Evolutionary conservation across 495 filamentous ascomycete genomes (phyloP), one percentile per base, ranked within the genome.

Genomic region (Parmelia sp.): DNA sequence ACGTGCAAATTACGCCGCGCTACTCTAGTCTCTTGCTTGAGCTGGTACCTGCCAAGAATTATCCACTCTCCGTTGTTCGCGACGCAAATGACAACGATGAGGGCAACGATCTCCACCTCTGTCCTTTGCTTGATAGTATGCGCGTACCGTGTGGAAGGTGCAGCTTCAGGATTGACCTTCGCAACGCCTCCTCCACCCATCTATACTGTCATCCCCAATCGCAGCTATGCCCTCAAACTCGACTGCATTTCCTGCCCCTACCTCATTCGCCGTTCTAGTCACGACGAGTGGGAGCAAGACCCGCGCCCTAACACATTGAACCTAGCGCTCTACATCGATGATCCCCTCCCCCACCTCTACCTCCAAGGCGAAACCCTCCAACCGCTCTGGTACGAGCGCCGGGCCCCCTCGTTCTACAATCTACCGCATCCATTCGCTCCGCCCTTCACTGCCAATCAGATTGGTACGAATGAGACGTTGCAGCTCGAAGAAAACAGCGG

Each of bases 241-340:
- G 49, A 53, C 27, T 53, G 49, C 51, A 55, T 55, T 17, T 55
- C 51, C 51, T 55, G 51, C 51, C 51, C 51, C 29, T 55, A 2
- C 29, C 51, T 55, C 27, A 33, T 33, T 21, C 51, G 51, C 19
- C 27, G 3, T 15, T 55, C 51, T 29, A 55, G 33, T 7, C 15
- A 7, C 29, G 33, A 55, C 17, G 15, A 55, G 33, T 55, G 29
- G 51, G 51, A 55, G 29, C 8, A 33, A 55, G 51, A 55, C 27
- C 51, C 51, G 7, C 29, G 51, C 9, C 15, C 51, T 12, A 55
- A 33, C 7, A 15, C 19, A 33, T 33, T 55, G 51, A 33, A 15
- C 29, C 51, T 55, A 33, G 27, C 51, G 17, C 51, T 55, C 29
- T 55, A 31, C 15, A 19, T 33, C 6, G 29, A 33, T 19, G 29